Evolutionary conservation across 192 early-diverging fungal genomes (phyloP), one percentile per base, ranked within the genome.

Genomic region (Mortierella claussenii): DNA sequence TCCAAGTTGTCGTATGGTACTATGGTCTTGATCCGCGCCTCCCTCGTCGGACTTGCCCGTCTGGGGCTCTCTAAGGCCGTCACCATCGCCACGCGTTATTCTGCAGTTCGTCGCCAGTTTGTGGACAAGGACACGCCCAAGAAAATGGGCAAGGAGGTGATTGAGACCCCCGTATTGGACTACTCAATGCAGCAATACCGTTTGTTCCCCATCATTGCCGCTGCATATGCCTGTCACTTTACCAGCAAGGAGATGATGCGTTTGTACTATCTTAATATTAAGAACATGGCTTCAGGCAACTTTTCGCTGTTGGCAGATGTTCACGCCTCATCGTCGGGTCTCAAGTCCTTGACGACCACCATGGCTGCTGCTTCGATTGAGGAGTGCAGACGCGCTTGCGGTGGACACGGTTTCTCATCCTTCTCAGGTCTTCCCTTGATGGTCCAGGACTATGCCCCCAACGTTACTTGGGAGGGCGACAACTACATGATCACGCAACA

Each of bases 401-500:
- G 92, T 69, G 92, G 93, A 31, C 91, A 94, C 33, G 93, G 91
- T 4, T 94, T 89, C 78, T 90, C 89, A 31, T 80, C 79, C 51
- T 92, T 90, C 82, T 88, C 89, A 40, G 93, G 93, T 1, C 81
- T 94, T 13, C 83, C 82, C 30, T 79, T 85, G 47, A 85, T 92
- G 75, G 87, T 87, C 30, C 85, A 85, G 69, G 88, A 94, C 66
- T 83, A 87, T 48, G 60, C 89, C 27, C 91, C 91, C 17, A 92
- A 91, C 56, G 87, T 87, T 44, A 94, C 91, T 50, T 92, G 89
- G 89, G 93, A 94, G 74, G 93, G 93, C 48, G 93, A 94, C 68
- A 94, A 94, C 84, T 90, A 91, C 69, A 85, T 96, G 21, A 70
- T 96, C 60, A 91, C 92, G 7, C 95, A 95, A 78, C 95, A 96